phyloP scores from a whole-genome alignment of 1,284 basidiomycete genomes.

The Leccinum cinnamomeum region DNA sequence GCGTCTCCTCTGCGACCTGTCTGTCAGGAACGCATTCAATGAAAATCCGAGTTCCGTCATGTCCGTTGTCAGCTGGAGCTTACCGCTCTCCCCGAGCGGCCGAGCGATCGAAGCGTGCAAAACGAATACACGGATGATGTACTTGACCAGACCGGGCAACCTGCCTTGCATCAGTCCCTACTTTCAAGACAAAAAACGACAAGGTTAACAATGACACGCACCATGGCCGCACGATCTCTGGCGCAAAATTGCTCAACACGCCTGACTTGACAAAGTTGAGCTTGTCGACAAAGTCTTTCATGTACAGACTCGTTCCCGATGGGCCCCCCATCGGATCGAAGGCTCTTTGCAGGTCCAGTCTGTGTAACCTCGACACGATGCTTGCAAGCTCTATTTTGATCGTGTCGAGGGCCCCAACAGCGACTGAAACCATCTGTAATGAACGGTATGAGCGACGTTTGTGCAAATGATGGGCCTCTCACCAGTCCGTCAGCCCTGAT shows the following conservation, averaged over 20 bases:
- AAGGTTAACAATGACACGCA: conserved; percentile 29
- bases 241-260: conserved; percentile 70
- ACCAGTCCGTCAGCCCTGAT: conserved; percentile 69
- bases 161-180: conserved; percentile 39
- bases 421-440: conserved; percentile 65
- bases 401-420: conserved; percentile 74
- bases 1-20: conserved; percentile 56
- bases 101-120: conserved; percentile 87
- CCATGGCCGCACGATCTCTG: conserved; percentile 75
- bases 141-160: conserved; percentile 67
- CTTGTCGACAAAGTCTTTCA: conserved; percentile 88
- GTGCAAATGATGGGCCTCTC: conserved; percentile 27
- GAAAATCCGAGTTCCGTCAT: conserved; percentile 96
- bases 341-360: conserved; percentile 75
- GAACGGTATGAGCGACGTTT: background rate
- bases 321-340: conserved; percentile 63
- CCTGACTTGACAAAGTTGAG: conserved; percentile 77
- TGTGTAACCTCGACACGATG: conserved; percentile 80
- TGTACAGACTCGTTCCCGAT: conserved; percentile 79
- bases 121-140: conserved; percentile 81
- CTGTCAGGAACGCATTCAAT: conserved; percentile 72
- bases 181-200: background rate
- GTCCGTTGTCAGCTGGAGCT: conserved; percentile 89
- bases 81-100: conserved; percentile 85
- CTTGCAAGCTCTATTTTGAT: conserved; percentile 78